Evolutionary conservation across 2,329 filamentous ascomycete genomes (phyloP), one percentile per base, ranked within the genome.

Genomic region (Exophiala dermatitidis): DNA sequence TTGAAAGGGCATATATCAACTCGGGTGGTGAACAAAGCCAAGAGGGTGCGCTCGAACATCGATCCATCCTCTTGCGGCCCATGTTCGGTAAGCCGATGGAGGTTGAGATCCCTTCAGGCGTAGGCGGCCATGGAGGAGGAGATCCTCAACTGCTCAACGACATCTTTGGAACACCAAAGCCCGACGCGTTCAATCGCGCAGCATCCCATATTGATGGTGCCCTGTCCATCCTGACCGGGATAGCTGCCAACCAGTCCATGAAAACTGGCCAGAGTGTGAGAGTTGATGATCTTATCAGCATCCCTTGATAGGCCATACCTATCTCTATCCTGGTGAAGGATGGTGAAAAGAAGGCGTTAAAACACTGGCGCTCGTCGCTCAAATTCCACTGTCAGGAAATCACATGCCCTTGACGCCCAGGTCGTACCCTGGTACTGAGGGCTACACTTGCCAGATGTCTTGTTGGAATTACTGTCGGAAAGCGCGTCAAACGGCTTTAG

Each of bases 111-210:
- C 68, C 69, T 0, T 72, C 76, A 3, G 31, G 46, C 19, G n/a
- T 1, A 1, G 46, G 46, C 12, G 3, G 89, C 91, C 70, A 96
- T 82, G 60, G 95, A 76, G 0, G 93, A 91, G 64, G 97, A 93
- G 45, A 97, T 81, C 60, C 88, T 88, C 72, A 96, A 97, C 69
- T 97, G 91, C 66, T 96, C 93, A 2, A 90, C 90, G 28, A 85
- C 81, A 32, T 95, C 80, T 63, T 85, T 83, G 71, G 97, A 97
- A 31, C 95, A 82, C 28, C 89, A 90, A 32, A 97, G 71, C 1
- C 88, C 89, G 72, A 43, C 28, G 5, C n/a, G 7, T 43, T 29
- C 30, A 19, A 43, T 41, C 47, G 47, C 9, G 47, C 47, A 30
- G 47, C 36, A 19, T 50, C 36, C 9, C 47, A 42, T n/a, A 28